Conservation (phyloP, 169 alveolate species). For the Eimeria sp. region DNA sequence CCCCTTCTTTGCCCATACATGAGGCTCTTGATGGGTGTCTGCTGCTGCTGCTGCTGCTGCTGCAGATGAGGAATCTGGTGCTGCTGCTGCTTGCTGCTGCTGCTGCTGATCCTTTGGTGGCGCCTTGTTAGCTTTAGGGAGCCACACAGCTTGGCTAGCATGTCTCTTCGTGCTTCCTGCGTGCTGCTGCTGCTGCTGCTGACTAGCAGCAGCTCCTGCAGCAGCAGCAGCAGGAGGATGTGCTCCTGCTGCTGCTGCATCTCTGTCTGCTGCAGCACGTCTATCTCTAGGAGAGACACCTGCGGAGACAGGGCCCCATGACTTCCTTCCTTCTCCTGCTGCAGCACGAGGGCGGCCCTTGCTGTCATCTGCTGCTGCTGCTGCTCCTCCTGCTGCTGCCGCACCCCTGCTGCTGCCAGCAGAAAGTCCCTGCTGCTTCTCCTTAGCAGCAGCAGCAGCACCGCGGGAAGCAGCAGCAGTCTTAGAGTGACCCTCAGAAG, state of each 20-base stretch:
- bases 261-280: slow-evolving; percentile 22
- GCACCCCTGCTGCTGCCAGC: neutral
- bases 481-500: neutral
- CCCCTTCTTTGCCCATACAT: slow-evolving; percentile 45
- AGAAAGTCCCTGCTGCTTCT: slow-evolving; percentile 17
- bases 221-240: neutral
- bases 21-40: slow-evolving; percentile 33
- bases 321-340: neutral
- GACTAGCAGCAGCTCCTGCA: slow-evolving; percentile 23
- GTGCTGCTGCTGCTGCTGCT: neutral
- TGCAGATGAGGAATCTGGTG: neutral
- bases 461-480: neutral
- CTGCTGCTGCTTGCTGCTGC: slow-evolving; percentile 43
- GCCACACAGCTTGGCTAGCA: slow-evolving; percentile 45
- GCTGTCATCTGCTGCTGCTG: neutral
- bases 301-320: neutral
- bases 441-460: slow-evolving; percentile 6
- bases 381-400: neutral
- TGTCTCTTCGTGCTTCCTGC: slow-evolving; percentile 23
- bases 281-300: slow-evolving; percentile 25
- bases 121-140: slow-evolving; percentile 3
- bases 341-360: neutral
- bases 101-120: slow-evolving; percentile 33
- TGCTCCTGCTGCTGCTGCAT: slow-evolving; percentile 26
- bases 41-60: neutral